Percentiles rank a stretch among this genome's conserved stretches.
Evolutionary conservation across 306 rosid species (phyloP).

Genomic region (Hippophae tibetana): DNA sequence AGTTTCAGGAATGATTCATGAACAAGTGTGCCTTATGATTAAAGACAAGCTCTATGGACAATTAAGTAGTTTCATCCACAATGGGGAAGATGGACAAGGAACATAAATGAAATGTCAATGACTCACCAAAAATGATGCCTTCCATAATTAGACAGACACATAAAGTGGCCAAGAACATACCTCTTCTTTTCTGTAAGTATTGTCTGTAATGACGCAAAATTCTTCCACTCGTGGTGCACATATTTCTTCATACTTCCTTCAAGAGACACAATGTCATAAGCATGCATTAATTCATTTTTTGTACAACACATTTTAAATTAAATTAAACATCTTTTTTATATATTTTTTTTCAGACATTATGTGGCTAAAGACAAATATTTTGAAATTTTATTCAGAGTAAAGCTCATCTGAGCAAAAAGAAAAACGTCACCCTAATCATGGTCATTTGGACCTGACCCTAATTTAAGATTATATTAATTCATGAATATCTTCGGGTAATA

Average conservation of each 20-base stretch:
- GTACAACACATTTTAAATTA: too few species aligned
- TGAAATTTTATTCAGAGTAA: too few species aligned
- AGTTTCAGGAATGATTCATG: background rate
- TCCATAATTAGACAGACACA: background rate
- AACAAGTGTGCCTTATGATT: background rate
- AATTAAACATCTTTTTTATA: too few species aligned
- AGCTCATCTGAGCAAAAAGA: too few species aligned
- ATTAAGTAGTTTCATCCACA: background rate
- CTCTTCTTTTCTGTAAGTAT: conserved; percentile 69
- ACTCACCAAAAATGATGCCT: background rate
- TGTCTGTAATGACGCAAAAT: conserved; percentile 77
- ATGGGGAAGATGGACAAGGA: background rate
- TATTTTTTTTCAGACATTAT: too few species aligned
- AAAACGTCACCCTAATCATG: too few species aligned
- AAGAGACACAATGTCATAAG: conserved; percentile 24
- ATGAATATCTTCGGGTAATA: too few species aligned
- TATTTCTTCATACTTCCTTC: conserved; percentile 83
- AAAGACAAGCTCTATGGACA: background rate
- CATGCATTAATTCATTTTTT: conserved; percentile 13
- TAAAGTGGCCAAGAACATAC: conserved; percentile 17
- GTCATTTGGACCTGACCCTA: too few species aligned
- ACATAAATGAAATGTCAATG: background rate
- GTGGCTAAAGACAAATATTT: too few species aligned
- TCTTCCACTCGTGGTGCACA: conserved; percentile 73
- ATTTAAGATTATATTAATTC: too few species aligned